Evolutionary conservation across 176 grass and related monocot species (phyloP), one percentile per base, ranked within the genome.

Genomic region (Hsuehochloa calcarea): DNA sequence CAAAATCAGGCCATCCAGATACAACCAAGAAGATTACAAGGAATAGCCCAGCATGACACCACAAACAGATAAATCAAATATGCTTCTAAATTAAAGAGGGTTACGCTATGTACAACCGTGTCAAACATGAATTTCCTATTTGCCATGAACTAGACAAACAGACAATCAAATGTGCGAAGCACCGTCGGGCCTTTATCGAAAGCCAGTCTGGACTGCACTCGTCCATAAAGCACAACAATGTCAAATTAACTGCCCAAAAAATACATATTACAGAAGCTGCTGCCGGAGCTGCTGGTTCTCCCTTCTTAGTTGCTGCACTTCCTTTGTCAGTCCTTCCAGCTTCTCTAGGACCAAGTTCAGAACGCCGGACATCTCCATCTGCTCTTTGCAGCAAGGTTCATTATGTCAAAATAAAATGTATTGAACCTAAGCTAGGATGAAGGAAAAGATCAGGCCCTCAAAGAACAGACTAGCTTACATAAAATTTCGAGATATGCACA

Each of bases 241-340:
- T 39, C 43, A 80, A 43, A 75, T 0, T 45, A 52, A 39, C 7
- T 17, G 50, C 37, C 44, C 65, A 20, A 85, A 79, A 72, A 12
- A 63, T 8, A 63, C 61, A n/a, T n/a, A 71, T 82, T 49, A 88
- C 47, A 94, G 87, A 87, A 93, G 91, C 38, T 91, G 85, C 56
- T 92, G 87, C 63, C 88, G 83, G 20, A 94, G 91, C 52, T 96
- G 96, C 45, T 99, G 96, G 88, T 92, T 98, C 65, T 98, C 96
- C 88, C 82, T 91, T 85, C 96, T 89, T 17, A 96, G 67, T 46
- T 82, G 85, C 78, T 96, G 93, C 39, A 99, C 93, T 88, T 99
- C 96, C 78, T 99, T 99, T 55, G 89, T 94, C 68, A 96, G 70
- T 20, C 88, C 86, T 72, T 99, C 96, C 52, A 91, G 82, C 81